These are phyloP conservation scores for Dactylorhiza incarnata DNA, from an alignment of 106 monocot genomes.

Conservation along the genomic window DNA sequence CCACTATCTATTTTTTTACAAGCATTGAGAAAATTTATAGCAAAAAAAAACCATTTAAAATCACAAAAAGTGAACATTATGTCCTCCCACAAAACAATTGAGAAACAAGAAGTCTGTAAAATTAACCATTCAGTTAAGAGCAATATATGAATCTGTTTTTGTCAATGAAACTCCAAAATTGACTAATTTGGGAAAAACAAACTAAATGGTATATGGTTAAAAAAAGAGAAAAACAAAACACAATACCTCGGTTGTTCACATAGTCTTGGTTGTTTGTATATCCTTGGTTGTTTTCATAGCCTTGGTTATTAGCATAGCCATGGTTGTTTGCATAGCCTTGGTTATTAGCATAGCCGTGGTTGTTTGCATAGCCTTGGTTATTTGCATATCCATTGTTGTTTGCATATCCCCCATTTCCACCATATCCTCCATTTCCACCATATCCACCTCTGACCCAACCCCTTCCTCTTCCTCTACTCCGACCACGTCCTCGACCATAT, in stretches of 20 bases:
- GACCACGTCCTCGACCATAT: constrained; percentile 66
- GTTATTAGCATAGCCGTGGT: constrained; percentile 4
- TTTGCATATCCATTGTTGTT: constrained; percentile 24
- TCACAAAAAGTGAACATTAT: neutral
- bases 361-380: constrained; percentile 3
- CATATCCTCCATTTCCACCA: constrained; percentile 30
- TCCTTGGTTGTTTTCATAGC: neutral
- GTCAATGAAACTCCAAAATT: too few relatives aligned
- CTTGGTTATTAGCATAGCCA: too few relatives aligned
- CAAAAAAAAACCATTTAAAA: too few relatives aligned
- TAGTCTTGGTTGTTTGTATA: neutral
- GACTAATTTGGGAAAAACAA: neutral
- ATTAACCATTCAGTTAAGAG: neutral
- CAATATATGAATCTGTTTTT: too few relatives aligned
- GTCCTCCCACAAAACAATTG: neutral
- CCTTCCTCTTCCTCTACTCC: constrained; percentile 74
- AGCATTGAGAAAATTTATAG: too few relatives aligned
- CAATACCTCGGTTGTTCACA: neutral
- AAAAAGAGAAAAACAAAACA: neutral
- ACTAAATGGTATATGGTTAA: neutral
- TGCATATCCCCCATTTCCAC: constrained; percentile 31
- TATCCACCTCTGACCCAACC: constrained; percentile 51
- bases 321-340: constrained; percentile 4
- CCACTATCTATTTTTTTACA: too few relatives aligned
- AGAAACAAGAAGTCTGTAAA: neutral